Conservation (phyloP, 148 eudicot species). For the Tetragonia tetragonoides region DNA sequence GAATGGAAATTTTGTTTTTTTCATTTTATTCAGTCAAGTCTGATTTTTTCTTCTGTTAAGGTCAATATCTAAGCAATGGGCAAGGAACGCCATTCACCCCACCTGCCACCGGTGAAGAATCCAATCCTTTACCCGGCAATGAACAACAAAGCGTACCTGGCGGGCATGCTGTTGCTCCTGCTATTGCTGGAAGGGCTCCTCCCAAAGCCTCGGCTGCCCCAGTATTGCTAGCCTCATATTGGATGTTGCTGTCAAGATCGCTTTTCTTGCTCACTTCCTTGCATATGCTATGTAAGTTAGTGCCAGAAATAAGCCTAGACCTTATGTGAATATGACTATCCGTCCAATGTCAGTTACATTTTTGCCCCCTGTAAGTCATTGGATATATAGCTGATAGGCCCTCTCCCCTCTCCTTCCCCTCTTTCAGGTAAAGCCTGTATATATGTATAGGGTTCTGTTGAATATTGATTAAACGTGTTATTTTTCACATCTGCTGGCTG, state of each 20-base stretch:
- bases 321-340: conserved; percentile 32
- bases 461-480: not conserved
- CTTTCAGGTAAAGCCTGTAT: conserved; percentile 13
- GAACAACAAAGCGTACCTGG: conserved; percentile 61
- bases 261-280: conserved; percentile 30
- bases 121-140: conserved; percentile 58
- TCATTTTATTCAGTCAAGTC: not conserved
- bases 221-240: conserved; percentile 12
- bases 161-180: conserved; percentile 66
- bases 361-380: conserved; percentile 29
- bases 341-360: conserved; percentile 27
- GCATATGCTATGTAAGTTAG: conserved; percentile 23
- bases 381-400: conserved; percentile 14
- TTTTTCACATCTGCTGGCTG: not conserved
- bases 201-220: conserved; percentile 49
- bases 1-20: too few relatives aligned
- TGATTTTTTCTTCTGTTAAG: conserved; percentile 31
- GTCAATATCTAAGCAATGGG: conserved; percentile 47
- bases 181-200: conserved; percentile 79
- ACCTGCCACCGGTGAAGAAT: conserved; percentile 34
- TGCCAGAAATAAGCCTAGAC: conserved; percentile 7
- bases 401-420: not conserved
- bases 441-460: not conserved
- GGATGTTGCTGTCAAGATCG: conserved; percentile 24
- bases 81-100: conserved; percentile 39